Conservation (phyloP, 148 eudicot species). For the Selenicereus undatus region DNA sequence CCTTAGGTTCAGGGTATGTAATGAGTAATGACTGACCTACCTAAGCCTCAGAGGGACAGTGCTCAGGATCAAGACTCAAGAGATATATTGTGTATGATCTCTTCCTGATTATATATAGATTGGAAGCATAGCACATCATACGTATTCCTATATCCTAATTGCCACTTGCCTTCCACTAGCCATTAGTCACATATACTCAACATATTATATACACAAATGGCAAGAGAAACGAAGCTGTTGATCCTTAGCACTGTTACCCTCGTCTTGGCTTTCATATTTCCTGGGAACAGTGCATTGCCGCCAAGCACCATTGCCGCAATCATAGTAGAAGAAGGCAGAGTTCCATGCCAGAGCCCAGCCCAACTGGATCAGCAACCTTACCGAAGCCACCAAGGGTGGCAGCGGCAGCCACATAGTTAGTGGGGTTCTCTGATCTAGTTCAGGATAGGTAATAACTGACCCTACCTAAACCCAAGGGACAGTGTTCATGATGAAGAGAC, state of each 20-base stretch:
- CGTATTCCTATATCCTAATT: not conserved
- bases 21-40: not conserved
- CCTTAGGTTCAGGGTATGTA: not conserved
- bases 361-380: not conserved
- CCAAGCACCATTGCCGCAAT: not conserved
- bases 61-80: not conserved
- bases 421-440: no score
- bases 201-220: not conserved
- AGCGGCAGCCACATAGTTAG: not conserved
- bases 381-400: not conserved
- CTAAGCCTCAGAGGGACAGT: not conserved
- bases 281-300: slow-evolving; percentile 1
- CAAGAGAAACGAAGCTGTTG: not conserved
- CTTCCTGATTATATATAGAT: not conserved
- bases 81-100: not conserved
- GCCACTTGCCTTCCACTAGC: not conserved
- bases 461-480: no score
- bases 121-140: not conserved
- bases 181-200: not conserved
- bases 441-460: no score
- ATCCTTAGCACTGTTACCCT: not conserved
- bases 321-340: not conserved
- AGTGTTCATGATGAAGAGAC: no score
- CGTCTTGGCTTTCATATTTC: not conserved
- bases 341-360: not conserved